Evolutionary conservation across 164 flowering plant genomes (phyloP).

Genomic region (Litsea cubeba): DNA sequence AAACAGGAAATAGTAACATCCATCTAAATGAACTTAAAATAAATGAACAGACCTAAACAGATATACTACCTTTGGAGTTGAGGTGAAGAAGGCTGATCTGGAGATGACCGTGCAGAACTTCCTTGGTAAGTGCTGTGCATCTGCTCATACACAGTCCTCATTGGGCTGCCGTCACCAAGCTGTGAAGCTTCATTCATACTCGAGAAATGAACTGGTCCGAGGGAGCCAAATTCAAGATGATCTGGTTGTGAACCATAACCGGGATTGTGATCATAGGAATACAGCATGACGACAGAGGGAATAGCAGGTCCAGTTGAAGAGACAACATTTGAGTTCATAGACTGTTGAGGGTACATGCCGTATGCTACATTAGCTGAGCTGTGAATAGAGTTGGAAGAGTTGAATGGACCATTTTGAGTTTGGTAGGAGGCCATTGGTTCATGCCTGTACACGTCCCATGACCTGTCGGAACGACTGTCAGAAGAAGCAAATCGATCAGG

Average conservation of each 20-base stretch:
- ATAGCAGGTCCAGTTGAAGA: slow-evolving; percentile 52
- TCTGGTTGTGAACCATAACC: slow-evolving; percentile 51
- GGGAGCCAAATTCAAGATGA: slow-evolving; percentile 86
- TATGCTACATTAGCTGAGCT: slow-evolving; percentile 53
- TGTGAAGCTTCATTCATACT: slow-evolving; percentile 43
- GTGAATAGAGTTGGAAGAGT: slow-evolving; percentile 36
- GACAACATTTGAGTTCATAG: slow-evolving; percentile 47
- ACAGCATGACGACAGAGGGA: slow-evolving; percentile 77
- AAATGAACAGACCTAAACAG: not conserved
- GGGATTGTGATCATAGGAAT: slow-evolving; percentile 67
- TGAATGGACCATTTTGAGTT: slow-evolving; percentile 59
- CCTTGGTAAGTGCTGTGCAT: slow-evolving; percentile 41
- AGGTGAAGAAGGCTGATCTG: slow-evolving; percentile 89
- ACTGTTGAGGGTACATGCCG: slow-evolving; percentile 57
- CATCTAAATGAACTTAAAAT: not conserved
- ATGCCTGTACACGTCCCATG: slow-evolving; percentile 57
- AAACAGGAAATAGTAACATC: too few relatives aligned
- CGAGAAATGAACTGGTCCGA: slow-evolving; percentile 56
- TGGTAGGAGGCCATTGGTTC: slow-evolving; percentile 51
- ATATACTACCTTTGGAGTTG: slow-evolving; percentile 50
- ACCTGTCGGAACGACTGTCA: slow-evolving; percentile 54
- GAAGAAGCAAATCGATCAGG: slow-evolving; percentile 36
- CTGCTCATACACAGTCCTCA: slow-evolving; percentile 47
- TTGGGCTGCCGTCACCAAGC: slow-evolving; percentile 40
- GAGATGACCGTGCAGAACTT: slow-evolving; percentile 46